Evolutionary conservation across 2,329 filamentous ascomycete genomes (phyloP), one percentile per base, ranked within the genome.

Genomic region (Aspergillus fumigatus): DNA sequence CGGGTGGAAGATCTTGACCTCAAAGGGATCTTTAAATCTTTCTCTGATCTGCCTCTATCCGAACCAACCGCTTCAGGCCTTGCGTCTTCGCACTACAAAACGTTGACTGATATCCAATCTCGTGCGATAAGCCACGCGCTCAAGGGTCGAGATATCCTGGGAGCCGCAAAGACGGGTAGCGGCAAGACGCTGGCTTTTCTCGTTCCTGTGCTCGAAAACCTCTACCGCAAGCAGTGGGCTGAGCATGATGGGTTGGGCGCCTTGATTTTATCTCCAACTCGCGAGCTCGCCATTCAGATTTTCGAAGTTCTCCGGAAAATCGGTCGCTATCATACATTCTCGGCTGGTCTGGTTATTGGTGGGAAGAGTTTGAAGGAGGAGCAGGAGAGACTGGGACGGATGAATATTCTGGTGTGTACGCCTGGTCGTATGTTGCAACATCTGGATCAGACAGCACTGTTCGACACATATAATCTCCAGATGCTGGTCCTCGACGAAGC

Each of bases 341-440:
- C 93, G 0, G 94, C 94, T 0, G 94, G 94, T 0, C 76, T 97
- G 66, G 85, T 99, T 9, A 97, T 97, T 66, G 94, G 94, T 43
- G 94, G 94, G 43, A 96, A 96, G 80, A 92, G 84, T 71, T 70
- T 97, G 66, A 87, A 89, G 69, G 92, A 97, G 69, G 88, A 99
- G 76, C 86, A 90, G 25, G 90, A 95, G 65, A 84, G 92, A 35
- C 72, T 99, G 58, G 84, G 85, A 3, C 85, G 91, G 62, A 97
- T 99, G 93, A 99, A 97, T 71, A 97, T 99, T 50, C 77, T 99
- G 26, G 91, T 99, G 9, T 96, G 92, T 68, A 99, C 94, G 1
- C 94, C 94, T 0, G 94, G 94, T 1, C 85, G 94, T 38, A 96
- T 99, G 82, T 77, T 97, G 65, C 94, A 99, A 75, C 94, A 99